Evolutionary conservation across 345 rosid genomes (phyloP).

Genomic region (Cochlearia excelsa): DNA sequence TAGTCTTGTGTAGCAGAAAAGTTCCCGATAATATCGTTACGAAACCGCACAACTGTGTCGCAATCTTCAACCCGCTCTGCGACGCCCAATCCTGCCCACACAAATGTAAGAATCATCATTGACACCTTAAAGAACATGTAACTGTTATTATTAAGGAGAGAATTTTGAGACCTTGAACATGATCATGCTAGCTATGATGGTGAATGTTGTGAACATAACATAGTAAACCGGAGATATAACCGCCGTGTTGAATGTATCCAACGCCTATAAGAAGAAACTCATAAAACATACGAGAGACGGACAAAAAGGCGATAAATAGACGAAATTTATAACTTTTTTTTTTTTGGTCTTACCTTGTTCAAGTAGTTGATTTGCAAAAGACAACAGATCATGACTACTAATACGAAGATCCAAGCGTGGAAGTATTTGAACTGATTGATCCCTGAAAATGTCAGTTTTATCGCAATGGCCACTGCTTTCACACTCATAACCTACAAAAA

Average conservation of each 20-base stretch:
- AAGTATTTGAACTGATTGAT: slow-evolving; percentile 61
- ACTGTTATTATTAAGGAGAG: slow-evolving; percentile 9
- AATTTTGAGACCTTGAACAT: slow-evolving; percentile 90
- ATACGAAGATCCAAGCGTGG: slow-evolving; percentile 70
- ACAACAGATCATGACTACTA: slow-evolving; percentile 53
- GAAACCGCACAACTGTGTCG: slow-evolving; percentile 79
- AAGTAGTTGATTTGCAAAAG: slow-evolving; percentile 75
- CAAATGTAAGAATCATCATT: slow-evolving; percentile 2
- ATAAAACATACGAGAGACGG: background rate
- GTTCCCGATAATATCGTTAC: slow-evolving; percentile 83
- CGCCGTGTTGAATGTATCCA: slow-evolving; percentile 89
- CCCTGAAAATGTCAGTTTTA: slow-evolving; percentile 71
- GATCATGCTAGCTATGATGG: slow-evolving; percentile 88
- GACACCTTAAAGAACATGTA: too few species aligned
- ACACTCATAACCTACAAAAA: slow-evolving; percentile 72
- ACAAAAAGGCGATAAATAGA: background rate
- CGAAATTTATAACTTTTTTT: background rate
- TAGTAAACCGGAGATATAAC: slow-evolving; percentile 90
- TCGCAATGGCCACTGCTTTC: slow-evolving; percentile 72
- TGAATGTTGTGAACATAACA: slow-evolving; percentile 82
- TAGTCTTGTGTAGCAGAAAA: slow-evolving; percentile 87
- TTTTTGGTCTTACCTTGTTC: slow-evolving; percentile 60
- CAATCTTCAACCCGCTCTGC: slow-evolving; percentile 74
- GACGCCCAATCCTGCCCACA: slow-evolving; percentile 79
- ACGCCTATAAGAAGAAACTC: slow-evolving; percentile 46